Base-by-base conservation (phyloP, 495 filamentous ascomycete genomes). In the Hypoxylon trugodes region DNA sequence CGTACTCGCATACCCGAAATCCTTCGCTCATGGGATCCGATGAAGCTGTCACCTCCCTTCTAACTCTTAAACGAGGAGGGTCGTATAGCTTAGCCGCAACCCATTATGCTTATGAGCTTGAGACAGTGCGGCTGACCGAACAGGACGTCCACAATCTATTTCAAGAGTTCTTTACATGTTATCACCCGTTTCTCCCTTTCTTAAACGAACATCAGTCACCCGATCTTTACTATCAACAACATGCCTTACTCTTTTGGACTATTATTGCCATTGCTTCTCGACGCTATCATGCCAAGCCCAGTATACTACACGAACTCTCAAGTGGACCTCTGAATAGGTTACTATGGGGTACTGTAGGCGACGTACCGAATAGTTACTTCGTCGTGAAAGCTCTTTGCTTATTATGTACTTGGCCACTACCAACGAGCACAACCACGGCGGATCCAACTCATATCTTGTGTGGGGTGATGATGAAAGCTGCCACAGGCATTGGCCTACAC, bases 361-460 rank as follows among this genome's bases (percentile, higher is more conserved):
- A 92, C 46, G 87, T 93, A 3, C 91, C 92, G 12, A 90, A 92
- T 65, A 95, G 84, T 69, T 93, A 96, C 68, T 89, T 89, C 71
- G 88, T 94, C n/a, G 90, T 96, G 63, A 96, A 96, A 75, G 93
- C 92, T 6, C 82, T 97, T 33, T 93, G 90, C 73, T 72, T 97
- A 21, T 79, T 97, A 33, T 97, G 93, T 76, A 89, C 90, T 6
- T 97, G 93, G 93, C 93, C 93, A 8, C 82, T 96, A 18, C 93
- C 93, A 3, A 91, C 88, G 2, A 93, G 89, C 72, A 94, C 89
- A 16, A 96, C 92, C 5, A 90, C 90, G 3, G 86, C 85, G 5
- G 93, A 97, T 72, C 91, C 92, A 1, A 96, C 93, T 0, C 93
- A 96, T 68, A 96, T 96, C 77, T 80, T 96, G 8, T 87, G 89